Evolutionary conservation across 2,329 filamentous ascomycete species (phyloP).

Genomic region (Akanthomyces dipterigenus): DNA sequence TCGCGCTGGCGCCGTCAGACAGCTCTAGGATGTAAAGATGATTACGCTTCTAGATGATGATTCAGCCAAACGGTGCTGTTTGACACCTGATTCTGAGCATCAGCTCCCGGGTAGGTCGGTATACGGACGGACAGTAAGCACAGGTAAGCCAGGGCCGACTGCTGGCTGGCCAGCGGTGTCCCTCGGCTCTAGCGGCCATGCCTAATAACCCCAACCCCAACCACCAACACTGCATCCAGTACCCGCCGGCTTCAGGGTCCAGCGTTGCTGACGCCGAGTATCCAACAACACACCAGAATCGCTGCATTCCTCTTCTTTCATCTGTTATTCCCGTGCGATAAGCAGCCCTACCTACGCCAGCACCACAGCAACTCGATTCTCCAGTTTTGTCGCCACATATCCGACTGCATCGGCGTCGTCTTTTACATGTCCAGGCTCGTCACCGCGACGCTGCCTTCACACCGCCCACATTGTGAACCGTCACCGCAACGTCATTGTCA

Average conservation of each 20-base stretch:
- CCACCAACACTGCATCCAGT: neutral
- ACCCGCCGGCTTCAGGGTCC: neutral
- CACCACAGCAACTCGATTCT: neutral
- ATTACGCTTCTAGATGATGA: too few relatives aligned
- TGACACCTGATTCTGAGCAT: neutral
- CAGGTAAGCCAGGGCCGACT: too few relatives aligned
- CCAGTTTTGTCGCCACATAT: too few relatives aligned
- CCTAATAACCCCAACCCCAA: neutral
- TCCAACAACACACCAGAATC: neutral
- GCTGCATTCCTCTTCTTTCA: neutral
- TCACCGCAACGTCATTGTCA: neutral
- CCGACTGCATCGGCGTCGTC: neutral
- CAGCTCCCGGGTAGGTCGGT: neutral
- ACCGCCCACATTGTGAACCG: slow-evolving; percentile 25
- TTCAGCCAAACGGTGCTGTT: too few relatives aligned
- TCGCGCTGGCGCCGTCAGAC: too few relatives aligned
- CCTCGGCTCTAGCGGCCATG: neutral
- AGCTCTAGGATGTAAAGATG: too few relatives aligned
- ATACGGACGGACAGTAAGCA: too few relatives aligned
- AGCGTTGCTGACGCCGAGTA: neutral
- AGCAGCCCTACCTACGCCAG: neutral
- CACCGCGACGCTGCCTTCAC: neutral
- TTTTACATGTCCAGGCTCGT: neutral
- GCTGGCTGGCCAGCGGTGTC: neutral
- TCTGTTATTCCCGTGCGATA: neutral